A percentile compares a stretch with the other conserved stretches of the same genome.
These are phyloP conservation scores for Pisolithus sp. DNA, from an alignment of 768 basidiomycete genomes.

Conservation along the genomic window DNA sequence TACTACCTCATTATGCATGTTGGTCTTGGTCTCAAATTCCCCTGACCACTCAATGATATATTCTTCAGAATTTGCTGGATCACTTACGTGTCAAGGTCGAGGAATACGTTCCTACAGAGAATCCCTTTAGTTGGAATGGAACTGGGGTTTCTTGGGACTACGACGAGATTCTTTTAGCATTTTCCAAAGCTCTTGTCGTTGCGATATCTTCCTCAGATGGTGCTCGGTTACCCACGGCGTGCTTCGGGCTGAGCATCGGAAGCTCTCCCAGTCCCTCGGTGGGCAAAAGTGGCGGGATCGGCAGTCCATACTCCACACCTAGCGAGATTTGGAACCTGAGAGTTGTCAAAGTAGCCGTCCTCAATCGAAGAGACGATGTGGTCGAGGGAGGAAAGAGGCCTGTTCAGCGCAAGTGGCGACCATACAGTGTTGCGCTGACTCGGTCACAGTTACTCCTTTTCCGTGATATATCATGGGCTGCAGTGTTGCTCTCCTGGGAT, in stretches of 20 bases:
- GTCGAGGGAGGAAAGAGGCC: slow-evolving; percentile 72
- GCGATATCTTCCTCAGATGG: slow-evolving; percentile 44
- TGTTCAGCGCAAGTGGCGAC: slow-evolving; percentile 78
- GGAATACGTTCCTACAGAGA: slow-evolving; percentile 47
- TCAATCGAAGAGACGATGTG: slow-evolving; percentile 78
- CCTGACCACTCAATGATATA: slow-evolving; percentile 5
- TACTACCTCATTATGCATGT: slow-evolving; percentile 87
- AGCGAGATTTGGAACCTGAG: slow-evolving; percentile 46
- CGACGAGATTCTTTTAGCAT: slow-evolving; percentile 55
- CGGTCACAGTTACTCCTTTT: slow-evolving; percentile 90
- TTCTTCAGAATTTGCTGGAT: slow-evolving; percentile 52
- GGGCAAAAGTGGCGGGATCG: slow-evolving; percentile 19
- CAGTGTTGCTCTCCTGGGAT: slow-evolving; percentile 39
- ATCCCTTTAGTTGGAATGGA: slow-evolving; percentile 66
- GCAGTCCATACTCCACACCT: slow-evolving; percentile 18
- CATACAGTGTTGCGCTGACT: slow-evolving; percentile 80
- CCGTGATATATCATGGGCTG: slow-evolving; percentile 59
- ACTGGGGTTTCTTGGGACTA: slow-evolving; percentile 62
- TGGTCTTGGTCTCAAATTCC: slow-evolving; percentile 16
- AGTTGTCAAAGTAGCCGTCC: slow-evolving; percentile 72
- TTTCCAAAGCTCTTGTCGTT: slow-evolving; percentile 52
- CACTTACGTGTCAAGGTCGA: slow-evolving; percentile 66
- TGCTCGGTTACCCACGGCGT: slow-evolving; percentile 33
- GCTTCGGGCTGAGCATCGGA: slow-evolving; percentile 36
- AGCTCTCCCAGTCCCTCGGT: slow-evolving; percentile 28